A percentile compares a stretch with the other conserved stretches of the same genome.
These are phyloP conservation scores for Fibroporia radiculosa DNA, from an alignment of 768 basidiomycete species.

Conservation along the genomic window DNA sequence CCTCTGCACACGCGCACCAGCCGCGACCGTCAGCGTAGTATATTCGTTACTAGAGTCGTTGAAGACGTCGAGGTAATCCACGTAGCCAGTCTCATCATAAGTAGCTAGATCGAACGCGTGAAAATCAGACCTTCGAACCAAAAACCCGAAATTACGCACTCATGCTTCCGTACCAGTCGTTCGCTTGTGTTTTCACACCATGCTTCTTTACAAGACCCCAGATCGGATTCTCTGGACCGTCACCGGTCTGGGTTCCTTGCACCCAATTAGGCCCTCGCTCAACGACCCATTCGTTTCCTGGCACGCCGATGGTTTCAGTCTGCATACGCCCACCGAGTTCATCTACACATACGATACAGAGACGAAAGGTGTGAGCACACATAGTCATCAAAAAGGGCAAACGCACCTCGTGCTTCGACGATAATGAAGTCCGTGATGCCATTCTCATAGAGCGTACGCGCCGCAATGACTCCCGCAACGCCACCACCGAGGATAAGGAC, in stretches of 20 bases:
- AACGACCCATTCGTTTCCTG: slow-evolving; percentile 30
- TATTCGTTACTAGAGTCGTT: slow-evolving; percentile 31
- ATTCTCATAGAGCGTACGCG: slow-evolving; percentile 43
- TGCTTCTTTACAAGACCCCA: slow-evolving; percentile 44
- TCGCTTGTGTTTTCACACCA: slow-evolving; percentile 34
- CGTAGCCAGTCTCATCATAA: slow-evolving; percentile 39
- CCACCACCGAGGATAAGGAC: slow-evolving; percentile 61
- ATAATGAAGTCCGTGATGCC: slow-evolving; percentile 51
- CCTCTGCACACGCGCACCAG: slow-evolving; percentile 33
- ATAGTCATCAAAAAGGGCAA: background rate
- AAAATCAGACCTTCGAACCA: slow-evolving; percentile 9
- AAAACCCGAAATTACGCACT: slow-evolving; percentile 22
- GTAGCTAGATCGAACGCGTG: slow-evolving; percentile 38
- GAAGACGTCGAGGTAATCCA: slow-evolving; percentile 39
- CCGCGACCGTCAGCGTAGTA: slow-evolving; percentile 29
- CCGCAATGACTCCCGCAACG: slow-evolving; percentile 54
- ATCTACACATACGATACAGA: background rate
- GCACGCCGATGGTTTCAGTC: slow-evolving; percentile 31
- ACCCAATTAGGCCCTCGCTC: slow-evolving; percentile 34
- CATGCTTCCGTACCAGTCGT: slow-evolving; percentile 21
- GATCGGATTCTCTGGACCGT: slow-evolving; percentile 49
- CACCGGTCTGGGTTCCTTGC: slow-evolving; percentile 33
- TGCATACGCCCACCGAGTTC: slow-evolving; percentile 53
- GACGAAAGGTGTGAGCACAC: background rate
- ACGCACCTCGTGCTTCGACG: slow-evolving; percentile 37